These are phyloP conservation scores for Pinus taeda DNA, from an alignment of 75 land plant genomes.

Conservation along the genomic window DNA sequence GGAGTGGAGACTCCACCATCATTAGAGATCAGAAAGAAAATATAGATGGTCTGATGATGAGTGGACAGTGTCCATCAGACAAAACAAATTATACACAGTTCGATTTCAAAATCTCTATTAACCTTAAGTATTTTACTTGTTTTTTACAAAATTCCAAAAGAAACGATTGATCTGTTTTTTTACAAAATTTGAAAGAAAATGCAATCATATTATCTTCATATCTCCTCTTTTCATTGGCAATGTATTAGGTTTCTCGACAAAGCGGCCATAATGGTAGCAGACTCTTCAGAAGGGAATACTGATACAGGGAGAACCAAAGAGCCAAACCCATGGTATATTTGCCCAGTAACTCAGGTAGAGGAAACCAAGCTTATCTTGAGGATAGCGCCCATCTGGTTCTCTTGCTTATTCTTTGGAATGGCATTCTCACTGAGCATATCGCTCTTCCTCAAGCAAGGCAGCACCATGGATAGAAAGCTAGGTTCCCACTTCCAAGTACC, in stretches of 20 bases:
- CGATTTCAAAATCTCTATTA: no score
- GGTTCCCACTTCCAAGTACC: conserved; percentile 14
- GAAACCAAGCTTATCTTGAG: conserved; percentile 34
- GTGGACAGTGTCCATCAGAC: no score
- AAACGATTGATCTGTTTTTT: no score
- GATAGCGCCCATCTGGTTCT: conserved; percentile 37
- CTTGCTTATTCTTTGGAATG: conserved; percentile 26
- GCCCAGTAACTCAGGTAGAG: conserved; percentile 15
- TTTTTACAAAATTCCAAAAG: no score
- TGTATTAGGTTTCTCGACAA: conserved; percentile 28
- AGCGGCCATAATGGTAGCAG: conserved; percentile 20
- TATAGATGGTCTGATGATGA: no score
- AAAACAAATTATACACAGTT: no score
- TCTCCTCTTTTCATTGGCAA: not conserved
- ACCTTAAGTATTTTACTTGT: no score
- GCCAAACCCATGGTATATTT: not conserved
- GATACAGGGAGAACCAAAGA: not conserved
- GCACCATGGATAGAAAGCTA: conserved; percentile 32
- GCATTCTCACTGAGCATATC: conserved; percentile 34
- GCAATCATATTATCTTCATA: not conserved
- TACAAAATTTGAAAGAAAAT: not conserved
- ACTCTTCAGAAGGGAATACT: not conserved
- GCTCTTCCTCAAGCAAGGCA: conserved; percentile 33
- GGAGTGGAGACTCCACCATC: no score
- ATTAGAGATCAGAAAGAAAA: no score